Conservation (phyloP, 2,329 filamentous ascomycete species). For the Lachnellula arida region DNA sequence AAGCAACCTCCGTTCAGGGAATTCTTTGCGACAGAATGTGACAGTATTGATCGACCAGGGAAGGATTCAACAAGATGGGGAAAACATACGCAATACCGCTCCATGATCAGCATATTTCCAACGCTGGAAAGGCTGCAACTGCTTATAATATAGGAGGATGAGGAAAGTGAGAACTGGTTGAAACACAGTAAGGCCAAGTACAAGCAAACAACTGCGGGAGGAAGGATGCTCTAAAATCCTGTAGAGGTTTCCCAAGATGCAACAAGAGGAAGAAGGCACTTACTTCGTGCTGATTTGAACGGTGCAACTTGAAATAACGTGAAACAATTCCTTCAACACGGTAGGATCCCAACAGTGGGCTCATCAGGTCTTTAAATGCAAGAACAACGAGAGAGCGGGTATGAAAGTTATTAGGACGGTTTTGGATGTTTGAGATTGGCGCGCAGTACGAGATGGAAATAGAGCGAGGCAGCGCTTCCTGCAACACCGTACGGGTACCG, state of each 20-base stretch:
- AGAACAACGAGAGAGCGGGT: neutral
- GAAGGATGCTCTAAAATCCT: neutral
- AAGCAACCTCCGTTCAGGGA: too few species aligned
- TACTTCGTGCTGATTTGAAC: neutral
- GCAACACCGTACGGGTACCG: too few species aligned
- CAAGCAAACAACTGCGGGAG: neutral
- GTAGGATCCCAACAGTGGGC: neutral
- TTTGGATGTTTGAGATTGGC: neutral
- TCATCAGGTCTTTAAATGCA: neutral
- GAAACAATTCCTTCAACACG: neutral
- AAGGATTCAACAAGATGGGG: too few species aligned
- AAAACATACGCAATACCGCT: too few species aligned
- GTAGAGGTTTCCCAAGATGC: neutral
- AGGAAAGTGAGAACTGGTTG: neutral
- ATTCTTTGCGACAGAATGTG: too few species aligned
- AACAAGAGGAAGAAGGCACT: neutral
- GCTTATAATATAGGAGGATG: neutral
- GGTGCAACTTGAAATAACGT: neutral
- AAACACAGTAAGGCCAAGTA: neutral
- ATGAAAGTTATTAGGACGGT: neutral
- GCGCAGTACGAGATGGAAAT: neutral
- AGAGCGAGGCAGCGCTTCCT: neutral
- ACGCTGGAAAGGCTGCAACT: neutral
- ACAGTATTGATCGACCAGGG: too few species aligned
- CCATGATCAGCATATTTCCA: too few species aligned